Conservation (phyloP, 2,329 filamentous ascomycete genomes). For the Tolypocladium amazonense region DNA sequence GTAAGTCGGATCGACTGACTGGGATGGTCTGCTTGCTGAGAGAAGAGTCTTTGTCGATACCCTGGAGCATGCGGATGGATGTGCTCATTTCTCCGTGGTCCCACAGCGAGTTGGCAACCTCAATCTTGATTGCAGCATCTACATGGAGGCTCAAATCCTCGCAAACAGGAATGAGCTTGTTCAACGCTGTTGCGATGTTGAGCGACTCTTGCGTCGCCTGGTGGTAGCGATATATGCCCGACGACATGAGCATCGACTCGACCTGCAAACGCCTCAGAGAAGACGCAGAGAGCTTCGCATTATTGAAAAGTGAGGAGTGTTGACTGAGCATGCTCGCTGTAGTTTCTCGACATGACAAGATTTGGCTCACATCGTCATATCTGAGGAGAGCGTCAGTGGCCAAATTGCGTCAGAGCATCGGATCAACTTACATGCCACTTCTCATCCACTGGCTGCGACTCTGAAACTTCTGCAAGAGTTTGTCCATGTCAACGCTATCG, state of each 20-base stretch:
- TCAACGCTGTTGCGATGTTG: slow-evolving; percentile 75
- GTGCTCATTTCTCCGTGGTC: slow-evolving; percentile 82
- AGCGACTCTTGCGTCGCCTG: slow-evolving; percentile 77
- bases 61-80: slow-evolving; percentile 81
- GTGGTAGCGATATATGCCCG: slow-evolving; percentile 68
- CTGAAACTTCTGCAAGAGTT: slow-evolving; percentile 53
- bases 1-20: slow-evolving; percentile 65
- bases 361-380: slow-evolving; percentile 66
- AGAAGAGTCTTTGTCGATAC: slow-evolving; percentile 49
- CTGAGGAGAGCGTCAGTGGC: slow-evolving; percentile 25
- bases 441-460: slow-evolving; percentile 68
- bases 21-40: slow-evolving; percentile 59
- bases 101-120: slow-evolving; percentile 86
- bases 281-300: slow-evolving; percentile 48
- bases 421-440: slow-evolving; percentile 56
- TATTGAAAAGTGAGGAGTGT: slow-evolving; percentile 50
- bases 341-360: slow-evolving; percentile 75
- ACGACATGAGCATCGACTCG: slow-evolving; percentile 64
- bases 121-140: slow-evolving; percentile 66
- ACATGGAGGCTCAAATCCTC: slow-evolving; percentile 62
- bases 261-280: slow-evolving; percentile 64
- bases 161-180: slow-evolving; percentile 62
- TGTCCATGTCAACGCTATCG: slow-evolving; percentile 48
- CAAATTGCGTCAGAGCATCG: background rate
- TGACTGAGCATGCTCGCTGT: slow-evolving; percentile 70